Conservation (phyloP, 805 yeast species). For the Candida nanaspora region DNA sequence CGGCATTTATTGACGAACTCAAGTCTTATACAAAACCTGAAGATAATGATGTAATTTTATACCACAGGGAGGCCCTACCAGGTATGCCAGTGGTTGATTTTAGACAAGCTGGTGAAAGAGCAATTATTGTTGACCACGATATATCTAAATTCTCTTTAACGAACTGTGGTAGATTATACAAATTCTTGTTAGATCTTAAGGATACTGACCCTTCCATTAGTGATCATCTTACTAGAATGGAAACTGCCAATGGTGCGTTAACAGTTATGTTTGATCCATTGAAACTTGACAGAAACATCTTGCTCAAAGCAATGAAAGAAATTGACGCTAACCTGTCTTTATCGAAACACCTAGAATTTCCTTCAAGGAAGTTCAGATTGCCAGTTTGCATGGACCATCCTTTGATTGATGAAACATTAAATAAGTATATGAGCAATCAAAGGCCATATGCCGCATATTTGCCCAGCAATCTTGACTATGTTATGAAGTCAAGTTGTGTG, state of each 20-base stretch:
- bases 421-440: slow-evolving; percentile 21
- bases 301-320: slow-evolving; percentile 10
- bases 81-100: slow-evolving; percentile 14
- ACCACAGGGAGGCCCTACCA: slow-evolving; percentile 4
- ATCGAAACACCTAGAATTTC: slow-evolving; percentile 17
- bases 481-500: slow-evolving; percentile 22
- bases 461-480: slow-evolving; percentile 20
- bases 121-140: slow-evolving; percentile 26
- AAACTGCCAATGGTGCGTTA: slow-evolving; percentile 19
- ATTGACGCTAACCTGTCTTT: slow-evolving; percentile 20
- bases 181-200: slow-evolving; percentile 16
- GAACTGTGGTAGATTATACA: slow-evolving; percentile 22
- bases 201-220: slow-evolving; percentile 1
- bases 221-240: slow-evolving; percentile 4
- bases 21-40: slow-evolving; percentile 6
- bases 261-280: slow-evolving; percentile 18
- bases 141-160: slow-evolving; percentile 20
- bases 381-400: slow-evolving; percentile 21
- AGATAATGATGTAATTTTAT: slow-evolving; percentile 8
- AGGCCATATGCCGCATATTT: slow-evolving; percentile 26
- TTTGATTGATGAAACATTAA: slow-evolving; percentile 17
- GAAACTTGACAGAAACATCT: slow-evolving; percentile 6
- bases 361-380: slow-evolving; percentile 17
- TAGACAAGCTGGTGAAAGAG: slow-evolving; percentile 27
- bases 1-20: slow-evolving; percentile 3